Conservation (phyloP, 345 rosid species). For the Gossypium turneri region DNA sequence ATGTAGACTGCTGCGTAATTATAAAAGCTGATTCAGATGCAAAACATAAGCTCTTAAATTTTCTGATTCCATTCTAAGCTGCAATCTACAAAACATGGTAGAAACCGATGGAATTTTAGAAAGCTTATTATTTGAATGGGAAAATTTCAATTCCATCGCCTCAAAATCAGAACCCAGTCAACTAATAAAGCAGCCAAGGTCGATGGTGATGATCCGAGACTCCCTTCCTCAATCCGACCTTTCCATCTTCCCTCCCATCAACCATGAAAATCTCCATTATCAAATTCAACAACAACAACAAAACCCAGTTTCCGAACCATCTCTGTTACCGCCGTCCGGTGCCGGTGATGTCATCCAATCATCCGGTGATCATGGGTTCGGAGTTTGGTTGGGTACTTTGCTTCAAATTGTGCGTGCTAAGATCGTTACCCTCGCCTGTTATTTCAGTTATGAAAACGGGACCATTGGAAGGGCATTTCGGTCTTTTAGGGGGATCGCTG, state of each 20-base stretch:
- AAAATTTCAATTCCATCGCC: background rate
- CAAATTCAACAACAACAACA: constrained; percentile 14
- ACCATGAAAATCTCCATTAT: constrained; percentile 47
- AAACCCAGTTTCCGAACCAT: constrained; percentile 1
- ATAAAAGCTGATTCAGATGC: background rate
- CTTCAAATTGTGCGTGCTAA: constrained; percentile 28
- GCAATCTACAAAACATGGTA: background rate
- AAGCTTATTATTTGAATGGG: constrained; percentile 8
- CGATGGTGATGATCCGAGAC: constrained; percentile 44
- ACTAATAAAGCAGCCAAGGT: constrained; percentile 13
- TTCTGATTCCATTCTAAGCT: background rate
- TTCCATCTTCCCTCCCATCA: constrained; percentile 43
- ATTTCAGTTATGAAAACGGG: background rate
- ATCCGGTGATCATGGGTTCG: background rate
- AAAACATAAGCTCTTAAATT: background rate
- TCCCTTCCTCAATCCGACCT: constrained; percentile 24
- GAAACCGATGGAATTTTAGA: background rate
- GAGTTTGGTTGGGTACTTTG: constrained; percentile 31
- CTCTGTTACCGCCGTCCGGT: constrained; percentile 17
- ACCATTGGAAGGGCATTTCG: constrained; percentile 2
- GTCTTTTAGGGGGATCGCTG: constrained; percentile 23
- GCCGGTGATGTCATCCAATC: constrained; percentile 10
- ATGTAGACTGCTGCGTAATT: too few species aligned
- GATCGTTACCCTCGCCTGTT: constrained; percentile 16
- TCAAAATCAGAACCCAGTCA: background rate